Percentiles rank a stretch among this genome's conserved stretches.
phyloP scores from a whole-genome alignment of 2,329 filamentous ascomycete species.

The Aulographum hederae region DNA sequence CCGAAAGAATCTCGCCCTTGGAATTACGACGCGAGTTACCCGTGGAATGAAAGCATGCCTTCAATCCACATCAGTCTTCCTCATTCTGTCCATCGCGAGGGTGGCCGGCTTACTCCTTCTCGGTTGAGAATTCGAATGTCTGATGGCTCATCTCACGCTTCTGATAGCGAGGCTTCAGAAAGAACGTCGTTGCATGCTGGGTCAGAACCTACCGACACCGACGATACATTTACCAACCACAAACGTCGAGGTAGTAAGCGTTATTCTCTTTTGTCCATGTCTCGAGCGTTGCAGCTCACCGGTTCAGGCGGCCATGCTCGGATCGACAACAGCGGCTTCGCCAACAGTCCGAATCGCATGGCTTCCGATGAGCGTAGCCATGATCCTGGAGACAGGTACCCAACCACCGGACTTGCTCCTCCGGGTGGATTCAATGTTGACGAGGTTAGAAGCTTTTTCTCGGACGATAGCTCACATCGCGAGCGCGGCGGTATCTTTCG shows the following conservation, averaged over 20 bases:
- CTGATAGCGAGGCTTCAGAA: no score
- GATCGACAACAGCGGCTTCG: constrained; percentile 4
- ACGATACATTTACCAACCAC: no score
- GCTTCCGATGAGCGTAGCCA: constrained; percentile 12
- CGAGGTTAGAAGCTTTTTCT: constrained; percentile 24
- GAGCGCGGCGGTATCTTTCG: constrained; percentile 12
- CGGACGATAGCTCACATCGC: constrained; percentile 17
- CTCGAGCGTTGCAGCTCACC: no score
- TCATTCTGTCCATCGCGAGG: no score
- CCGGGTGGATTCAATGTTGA: constrained; percentile 21
- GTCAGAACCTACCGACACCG: no score
- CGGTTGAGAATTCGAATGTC: no score
- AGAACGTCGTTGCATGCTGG: no score
- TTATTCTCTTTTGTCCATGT: no score
- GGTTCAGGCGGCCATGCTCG: no score
- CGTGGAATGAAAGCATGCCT: constrained; percentile 6
- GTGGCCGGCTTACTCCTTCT: no score
- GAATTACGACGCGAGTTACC: constrained; percentile 8
- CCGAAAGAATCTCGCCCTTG: constrained; percentile 6
- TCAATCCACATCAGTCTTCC: constrained; percentile 7
- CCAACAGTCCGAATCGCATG: constrained; percentile 8
- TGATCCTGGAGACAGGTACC: constrained; percentile 29
- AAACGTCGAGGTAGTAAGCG: no score
- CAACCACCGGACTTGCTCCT: constrained; percentile 25
- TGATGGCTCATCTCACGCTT: no score